These are phyloP conservation scores for Fusarium albidum DNA, from an alignment of 2,329 filamentous ascomycete genomes.

Conservation along the genomic window DNA sequence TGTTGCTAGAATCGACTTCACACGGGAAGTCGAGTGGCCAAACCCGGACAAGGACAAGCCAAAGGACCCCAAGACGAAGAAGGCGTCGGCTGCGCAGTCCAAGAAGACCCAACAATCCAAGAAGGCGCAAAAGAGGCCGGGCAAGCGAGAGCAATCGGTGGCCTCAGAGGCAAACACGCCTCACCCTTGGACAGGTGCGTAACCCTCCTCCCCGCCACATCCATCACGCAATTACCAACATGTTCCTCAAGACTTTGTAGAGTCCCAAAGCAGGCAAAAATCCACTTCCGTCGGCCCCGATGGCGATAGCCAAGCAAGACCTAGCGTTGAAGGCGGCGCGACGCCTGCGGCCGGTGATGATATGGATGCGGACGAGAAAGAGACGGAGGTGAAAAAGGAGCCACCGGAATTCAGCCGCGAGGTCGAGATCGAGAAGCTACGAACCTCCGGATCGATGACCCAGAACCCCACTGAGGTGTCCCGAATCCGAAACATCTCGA, in stretches of 20 bases:
- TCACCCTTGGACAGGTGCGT: constrained; percentile 57
- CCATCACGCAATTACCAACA: background rate
- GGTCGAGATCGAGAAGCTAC: constrained; percentile 94
- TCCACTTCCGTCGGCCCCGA: constrained; percentile 53
- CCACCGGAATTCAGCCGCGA: constrained; percentile 74
- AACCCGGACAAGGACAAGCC: constrained; percentile 84
- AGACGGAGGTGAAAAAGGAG: constrained; percentile 55
- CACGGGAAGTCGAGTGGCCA: constrained; percentile 95
- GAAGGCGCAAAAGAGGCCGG: constrained; percentile 63
- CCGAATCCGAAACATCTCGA: constrained; percentile 92
- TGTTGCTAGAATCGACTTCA: constrained; percentile 82
- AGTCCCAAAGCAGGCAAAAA: constrained; percentile 55
- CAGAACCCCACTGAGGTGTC: constrained; percentile 98
- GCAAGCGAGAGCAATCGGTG: constrained; percentile 64
- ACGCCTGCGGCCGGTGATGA: constrained; percentile 59
- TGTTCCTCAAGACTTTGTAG: constrained; percentile 52
- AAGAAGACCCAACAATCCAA: constrained; percentile 68
- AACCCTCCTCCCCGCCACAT: background rate
- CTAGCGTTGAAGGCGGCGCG: constrained; percentile 53
- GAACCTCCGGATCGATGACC: constrained; percentile 96
- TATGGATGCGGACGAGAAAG: constrained; percentile 63
- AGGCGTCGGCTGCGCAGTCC: constrained; percentile 61
- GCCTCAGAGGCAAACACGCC: constrained; percentile 62
- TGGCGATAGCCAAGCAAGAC: constrained; percentile 54
- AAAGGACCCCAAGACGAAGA: constrained; percentile 80